Base-by-base conservation (phyloP, 1,284 basidiomycete species). In the Pascua sp. region DNA sequence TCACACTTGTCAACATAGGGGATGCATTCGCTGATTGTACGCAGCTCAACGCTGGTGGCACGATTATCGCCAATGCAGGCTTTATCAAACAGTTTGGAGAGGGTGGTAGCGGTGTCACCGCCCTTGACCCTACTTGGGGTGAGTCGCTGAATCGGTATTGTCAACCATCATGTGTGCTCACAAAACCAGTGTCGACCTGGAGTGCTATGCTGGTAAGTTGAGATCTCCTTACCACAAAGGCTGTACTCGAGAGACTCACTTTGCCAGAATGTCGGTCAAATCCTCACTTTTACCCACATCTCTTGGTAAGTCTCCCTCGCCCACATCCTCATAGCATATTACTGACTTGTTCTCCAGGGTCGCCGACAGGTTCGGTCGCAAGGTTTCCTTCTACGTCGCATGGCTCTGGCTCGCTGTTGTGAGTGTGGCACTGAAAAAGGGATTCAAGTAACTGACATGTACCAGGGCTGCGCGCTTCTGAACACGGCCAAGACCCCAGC, bases 321-420 rank as follows among this genome's bases (percentile, higher is more conserved):
- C 24, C 3, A 32, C 24, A 3, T 32, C 24, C 7, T 32, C 12
- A 2, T 10, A 42, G 11, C 5, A 15, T 5, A 15, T 32, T 32
- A 32, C 32, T 16, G 11, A 17, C 54, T 47, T 36, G 49, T 32
- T 32, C 42, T 11, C 16, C 41, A 54, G 59, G 43, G 47, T 61
- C 38, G 53, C 60, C 11, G 67, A 67, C 57, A 17, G 52, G 38
- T 60, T 60, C 17, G 57, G 68, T 17, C 55, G 67, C 47, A 64
- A 65, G 52, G 40, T 41, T n/a, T 52, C 53, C 1, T 46, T 61
- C 43, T 47, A 48, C 37, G 15, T 61, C 13, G 53, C 56, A 1
- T 61, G 60, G 60, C 15, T 53, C 24, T 64, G 38, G 49, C 38
- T 55, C 42, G 45, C 38, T 12, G 32, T 46, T 4, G 55, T 50